A percentile compares a stretch with the other conserved stretches of the same genome.
These are phyloP conservation scores for Phytophthora sojae DNA, from an alignment of 352 stramenopile species.

Conservation along the genomic window DNA sequence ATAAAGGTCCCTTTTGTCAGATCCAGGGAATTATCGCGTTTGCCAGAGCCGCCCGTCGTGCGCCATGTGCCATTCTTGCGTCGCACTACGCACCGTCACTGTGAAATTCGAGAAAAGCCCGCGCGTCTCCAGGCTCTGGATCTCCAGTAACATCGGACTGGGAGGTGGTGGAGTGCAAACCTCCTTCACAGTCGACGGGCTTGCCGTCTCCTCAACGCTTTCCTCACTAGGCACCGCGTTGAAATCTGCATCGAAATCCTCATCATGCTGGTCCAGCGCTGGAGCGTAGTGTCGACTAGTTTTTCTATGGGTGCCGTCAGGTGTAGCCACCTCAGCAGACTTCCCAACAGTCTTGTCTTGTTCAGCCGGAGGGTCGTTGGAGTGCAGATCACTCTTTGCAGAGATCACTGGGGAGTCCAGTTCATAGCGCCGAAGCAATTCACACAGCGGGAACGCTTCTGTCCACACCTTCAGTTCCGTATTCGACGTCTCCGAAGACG, in stretches of 20 bases:
- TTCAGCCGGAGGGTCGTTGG: neutral
- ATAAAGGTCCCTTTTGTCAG: too few relatives aligned
- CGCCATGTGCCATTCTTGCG: slow-evolving; percentile 58
- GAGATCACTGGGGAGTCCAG: slow-evolving; percentile 45
- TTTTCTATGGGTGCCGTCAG: slow-evolving; percentile 1
- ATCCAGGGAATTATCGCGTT: slow-evolving; percentile 5
- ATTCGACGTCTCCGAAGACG: slow-evolving; percentile 1
- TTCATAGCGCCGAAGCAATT: slow-evolving; percentile 42
- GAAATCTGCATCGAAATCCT: slow-evolving; percentile 14
- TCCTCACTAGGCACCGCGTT: neutral
- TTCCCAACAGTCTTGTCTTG: neutral
- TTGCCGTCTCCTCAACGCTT: neutral
- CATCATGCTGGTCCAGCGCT: slow-evolving; percentile 28
- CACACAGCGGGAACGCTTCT: slow-evolving; percentile 34
- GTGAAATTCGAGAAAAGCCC: slow-evolving; percentile 48
- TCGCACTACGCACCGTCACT: slow-evolving; percentile 41
- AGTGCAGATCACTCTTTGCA: slow-evolving; percentile 16
- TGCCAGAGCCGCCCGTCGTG: slow-evolving; percentile 52
- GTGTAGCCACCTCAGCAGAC: slow-evolving; percentile 3
- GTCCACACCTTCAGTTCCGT: slow-evolving; percentile 5
- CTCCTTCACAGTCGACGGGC: neutral
- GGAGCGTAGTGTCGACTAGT: slow-evolving; percentile 31
- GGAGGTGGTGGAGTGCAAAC: neutral
- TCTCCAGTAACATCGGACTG: slow-evolving; percentile 31
- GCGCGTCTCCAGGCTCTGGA: slow-evolving; percentile 27